Evolutionary conservation across 2,329 filamentous ascomycete genomes (phyloP).

Genomic region (Cladosporium oxysporum): DNA sequence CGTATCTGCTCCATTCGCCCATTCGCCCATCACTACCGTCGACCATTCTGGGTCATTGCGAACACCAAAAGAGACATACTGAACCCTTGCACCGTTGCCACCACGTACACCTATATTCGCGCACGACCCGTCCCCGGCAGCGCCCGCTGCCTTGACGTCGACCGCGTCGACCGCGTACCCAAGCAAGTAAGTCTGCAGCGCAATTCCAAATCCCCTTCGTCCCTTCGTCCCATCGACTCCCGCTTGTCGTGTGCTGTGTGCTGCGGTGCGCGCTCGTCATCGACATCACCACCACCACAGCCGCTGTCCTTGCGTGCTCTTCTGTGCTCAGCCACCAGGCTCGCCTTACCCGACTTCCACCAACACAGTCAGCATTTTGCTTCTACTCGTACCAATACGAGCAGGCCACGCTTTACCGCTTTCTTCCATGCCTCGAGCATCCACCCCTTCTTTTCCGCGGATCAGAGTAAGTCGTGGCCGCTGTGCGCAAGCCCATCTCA

Average conservation of each 20-base stretch:
- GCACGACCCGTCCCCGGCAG: constrained; percentile 5
- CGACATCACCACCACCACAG: neutral
- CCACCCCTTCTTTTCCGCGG: neutral
- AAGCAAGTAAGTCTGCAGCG: neutral
- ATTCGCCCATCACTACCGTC: neutral
- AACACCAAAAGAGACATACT: neutral
- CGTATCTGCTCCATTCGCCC: neutral
- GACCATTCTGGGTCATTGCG: neutral
- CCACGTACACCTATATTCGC: neutral
- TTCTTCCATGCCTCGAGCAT: neutral
- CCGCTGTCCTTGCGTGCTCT: neutral
- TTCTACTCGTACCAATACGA: neutral
- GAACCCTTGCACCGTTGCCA: neutral
- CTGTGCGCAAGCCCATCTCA: neutral
- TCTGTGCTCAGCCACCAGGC: neutral
- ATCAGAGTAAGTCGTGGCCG: neutral
- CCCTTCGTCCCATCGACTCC: neutral
- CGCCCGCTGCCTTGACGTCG: neutral
- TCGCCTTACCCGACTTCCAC: neutral
- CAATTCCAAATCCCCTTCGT: constrained; percentile 4
- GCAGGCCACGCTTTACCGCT: neutral
- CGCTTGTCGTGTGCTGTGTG: neutral
- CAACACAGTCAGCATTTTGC: constrained; percentile 6
- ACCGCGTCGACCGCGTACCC: neutral
- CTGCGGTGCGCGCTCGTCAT: neutral